Conservation (phyloP, 2,329 filamentous ascomycete species). For the Hypoxylon sp. region DNA sequence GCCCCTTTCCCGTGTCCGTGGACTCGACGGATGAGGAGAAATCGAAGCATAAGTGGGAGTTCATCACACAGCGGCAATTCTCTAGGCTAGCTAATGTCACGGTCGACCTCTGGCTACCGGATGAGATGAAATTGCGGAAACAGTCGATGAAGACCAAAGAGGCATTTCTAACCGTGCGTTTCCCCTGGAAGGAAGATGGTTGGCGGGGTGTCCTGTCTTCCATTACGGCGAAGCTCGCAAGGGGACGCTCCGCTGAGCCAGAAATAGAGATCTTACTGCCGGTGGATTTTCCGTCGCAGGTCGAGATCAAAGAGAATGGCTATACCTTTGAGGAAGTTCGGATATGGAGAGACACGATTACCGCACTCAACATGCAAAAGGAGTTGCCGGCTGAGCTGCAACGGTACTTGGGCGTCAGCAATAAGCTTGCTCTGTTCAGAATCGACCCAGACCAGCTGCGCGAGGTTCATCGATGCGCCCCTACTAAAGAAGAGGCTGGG, state of each 20-base stretch:
- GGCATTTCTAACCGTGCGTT: slow-evolving; percentile 76
- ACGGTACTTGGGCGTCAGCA: slow-evolving; percentile 76
- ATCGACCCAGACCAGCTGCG: slow-evolving; percentile 71
- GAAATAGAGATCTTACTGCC: slow-evolving; percentile 78
- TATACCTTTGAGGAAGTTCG: slow-evolving; percentile 74
- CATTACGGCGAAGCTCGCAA: slow-evolving; percentile 65
- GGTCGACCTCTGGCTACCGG: slow-evolving; percentile 78
- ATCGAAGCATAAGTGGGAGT: slow-evolving; percentile 72
- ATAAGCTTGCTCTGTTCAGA: slow-evolving; percentile 77
- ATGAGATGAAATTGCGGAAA: slow-evolving; percentile 68
- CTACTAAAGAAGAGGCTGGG: slow-evolving; percentile 69
- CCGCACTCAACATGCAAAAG: slow-evolving; percentile 69
- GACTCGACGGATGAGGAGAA: slow-evolving; percentile 55
- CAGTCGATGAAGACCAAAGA: slow-evolving; percentile 67
- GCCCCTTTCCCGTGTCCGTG: slow-evolving; percentile 61
- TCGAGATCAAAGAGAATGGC: slow-evolving; percentile 69
- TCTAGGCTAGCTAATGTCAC: slow-evolving; percentile 79
- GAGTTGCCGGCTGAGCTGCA: slow-evolving; percentile 75
- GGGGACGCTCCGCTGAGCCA: slow-evolving; percentile 65
- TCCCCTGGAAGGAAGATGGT: slow-evolving; percentile 71
- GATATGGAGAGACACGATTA: slow-evolving; percentile 73
- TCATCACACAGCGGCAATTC: slow-evolving; percentile 78
- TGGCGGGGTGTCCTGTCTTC: slow-evolving; percentile 63
- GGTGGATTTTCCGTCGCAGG: slow-evolving; percentile 70
- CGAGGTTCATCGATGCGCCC: slow-evolving; percentile 73